phyloP scores from a whole-genome alignment of 1,284 basidiomycete genomes.

The Naganishia albida region DNA sequence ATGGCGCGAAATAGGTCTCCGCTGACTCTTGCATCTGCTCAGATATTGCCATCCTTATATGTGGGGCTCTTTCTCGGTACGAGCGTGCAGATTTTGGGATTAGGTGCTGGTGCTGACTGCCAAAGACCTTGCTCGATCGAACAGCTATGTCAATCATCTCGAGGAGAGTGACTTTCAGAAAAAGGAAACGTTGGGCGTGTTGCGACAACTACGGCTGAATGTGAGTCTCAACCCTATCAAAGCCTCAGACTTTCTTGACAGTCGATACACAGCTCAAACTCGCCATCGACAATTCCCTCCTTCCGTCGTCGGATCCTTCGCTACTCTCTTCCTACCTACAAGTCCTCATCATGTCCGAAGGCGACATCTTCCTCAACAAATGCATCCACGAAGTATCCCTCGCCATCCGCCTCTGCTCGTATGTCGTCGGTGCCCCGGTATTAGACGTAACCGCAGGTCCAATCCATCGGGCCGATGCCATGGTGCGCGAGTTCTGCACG shows the following conservation, averaged over 20 bases:
- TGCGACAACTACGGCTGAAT: constrained; percentile 50
- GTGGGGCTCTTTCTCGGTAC: constrained; percentile 53
- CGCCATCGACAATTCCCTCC: constrained; percentile 53
- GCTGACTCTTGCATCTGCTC: no score
- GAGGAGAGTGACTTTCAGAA: constrained; percentile 48
- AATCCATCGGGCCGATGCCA: constrained; percentile 45
- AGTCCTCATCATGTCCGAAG: constrained; percentile 55
- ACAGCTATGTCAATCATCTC: constrained; percentile 52
- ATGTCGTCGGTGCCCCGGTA: constrained; percentile 4
- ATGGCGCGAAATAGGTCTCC: no score
- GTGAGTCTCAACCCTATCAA: constrained; percentile 38
- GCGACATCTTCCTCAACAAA: constrained; percentile 49
- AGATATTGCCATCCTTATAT: constrained; percentile 51
- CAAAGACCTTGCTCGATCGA: no score
- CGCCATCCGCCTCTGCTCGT: constrained; percentile 18
- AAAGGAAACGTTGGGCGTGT: constrained; percentile 46
- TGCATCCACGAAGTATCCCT: constrained; percentile 48
- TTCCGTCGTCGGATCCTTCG: constrained; percentile 42
- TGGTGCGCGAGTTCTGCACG: constrained; percentile 50
- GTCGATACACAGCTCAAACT: constrained; percentile 47
- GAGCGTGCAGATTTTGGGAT: not conserved
- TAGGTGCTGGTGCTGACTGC: not conserved
- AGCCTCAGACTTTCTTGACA: not conserved
- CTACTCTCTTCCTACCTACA: constrained; percentile 54
- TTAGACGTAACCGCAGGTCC: constrained; percentile 34